Percentiles rank a stretch among this genome's conserved stretches.
Evolutionary conservation across 257 asterid genomes (phyloP).

Genomic region (Coffea canephora): DNA sequence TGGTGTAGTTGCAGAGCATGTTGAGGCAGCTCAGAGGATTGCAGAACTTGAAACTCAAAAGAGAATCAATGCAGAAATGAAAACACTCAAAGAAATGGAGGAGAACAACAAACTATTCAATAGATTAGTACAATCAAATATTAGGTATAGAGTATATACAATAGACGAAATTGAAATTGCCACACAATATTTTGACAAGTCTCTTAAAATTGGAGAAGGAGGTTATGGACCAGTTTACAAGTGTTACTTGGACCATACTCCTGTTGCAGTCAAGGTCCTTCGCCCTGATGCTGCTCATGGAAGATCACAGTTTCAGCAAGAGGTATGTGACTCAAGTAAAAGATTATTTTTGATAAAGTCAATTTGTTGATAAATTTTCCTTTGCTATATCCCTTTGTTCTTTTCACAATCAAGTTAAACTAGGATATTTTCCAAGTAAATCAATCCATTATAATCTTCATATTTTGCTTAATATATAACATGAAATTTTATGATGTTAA

Average conservation of each 20-base stretch:
- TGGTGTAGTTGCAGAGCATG: constrained; percentile 44
- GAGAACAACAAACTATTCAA: constrained; percentile 38
- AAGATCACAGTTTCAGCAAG: constrained; percentile 91
- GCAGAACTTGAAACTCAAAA: constrained; percentile 82
- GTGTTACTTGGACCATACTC: constrained; percentile 83
- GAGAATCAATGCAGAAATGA: constrained; percentile 72
- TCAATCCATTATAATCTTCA: no score
- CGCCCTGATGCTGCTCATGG: constrained; percentile 97
- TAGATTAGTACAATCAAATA: constrained; percentile 31
- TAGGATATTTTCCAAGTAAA: no score
- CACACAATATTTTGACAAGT: constrained; percentile 62
- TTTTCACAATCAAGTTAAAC: no score
- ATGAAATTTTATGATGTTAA: no score
- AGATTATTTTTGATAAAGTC: not conserved
- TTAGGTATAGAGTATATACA: constrained; percentile 70
- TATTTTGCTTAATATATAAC: no score
- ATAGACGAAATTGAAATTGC: constrained; percentile 92
- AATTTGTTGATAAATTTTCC: not conserved
- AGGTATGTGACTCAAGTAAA: constrained; percentile 42
- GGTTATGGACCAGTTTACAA: constrained; percentile 94
- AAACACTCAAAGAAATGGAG: constrained; percentile 56
- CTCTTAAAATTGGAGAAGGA: constrained; percentile 90
- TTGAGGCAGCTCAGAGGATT: constrained; percentile 74
- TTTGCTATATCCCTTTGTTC: no score
- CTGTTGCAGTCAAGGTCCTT: constrained; percentile 92